Base-by-base conservation (phyloP, 2,329 filamentous ascomycete genomes). In the Remersonia thermophila region DNA sequence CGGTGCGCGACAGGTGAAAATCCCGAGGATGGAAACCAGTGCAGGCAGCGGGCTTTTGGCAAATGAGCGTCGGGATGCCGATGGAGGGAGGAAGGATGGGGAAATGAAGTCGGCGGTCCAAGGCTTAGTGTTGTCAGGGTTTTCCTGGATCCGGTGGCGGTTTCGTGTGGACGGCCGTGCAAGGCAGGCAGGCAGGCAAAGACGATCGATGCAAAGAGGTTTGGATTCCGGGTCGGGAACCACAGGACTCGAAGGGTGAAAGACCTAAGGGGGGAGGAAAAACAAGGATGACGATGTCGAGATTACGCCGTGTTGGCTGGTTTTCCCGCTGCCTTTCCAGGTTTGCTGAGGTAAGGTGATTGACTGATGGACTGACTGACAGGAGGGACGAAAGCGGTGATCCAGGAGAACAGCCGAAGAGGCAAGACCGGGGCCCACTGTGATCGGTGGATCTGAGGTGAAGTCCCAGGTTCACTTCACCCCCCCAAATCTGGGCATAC, bases 381-480 rank as follows among this genome's bases (percentile, higher is more conserved):
- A n/a, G n/a, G n/a, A n/a, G n/a, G n/a, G n/a, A n/a, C 34, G 33
- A 30, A 5, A 9, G 20, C 20, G 30, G 34, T 38, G 42, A 36
- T 35, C 37, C 35, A 42, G 41, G 41, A 43, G 38, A n/a, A 36
- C 36, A 41, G 40, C 39, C 28, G 36, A 37, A 40, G 43, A 45
- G 43, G 43, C 43, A 38, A 45, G 43, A 41, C 32, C 40, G 34
- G 40, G 41, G 37, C 35, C 37, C 34, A 40, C 35, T 23, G 30
- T 27, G 23, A 35, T 38, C 31, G 14, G 33, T 39, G 33, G 26
- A 31, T 39, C 36, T 38, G 37, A n/a, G n/a, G n/a, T n/a, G n/a
- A 14, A 8, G n/a, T n/a, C n/a, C n/a, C n/a, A n/a, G n/a, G n/a
- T n/a, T n/a, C n/a, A n/a, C n/a, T n/a, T n/a, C n/a, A n/a, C n/a